Evolutionary conservation across 2,329 filamentous ascomycete genomes (phyloP).

Genomic region (Fusarium annulatum): DNA sequence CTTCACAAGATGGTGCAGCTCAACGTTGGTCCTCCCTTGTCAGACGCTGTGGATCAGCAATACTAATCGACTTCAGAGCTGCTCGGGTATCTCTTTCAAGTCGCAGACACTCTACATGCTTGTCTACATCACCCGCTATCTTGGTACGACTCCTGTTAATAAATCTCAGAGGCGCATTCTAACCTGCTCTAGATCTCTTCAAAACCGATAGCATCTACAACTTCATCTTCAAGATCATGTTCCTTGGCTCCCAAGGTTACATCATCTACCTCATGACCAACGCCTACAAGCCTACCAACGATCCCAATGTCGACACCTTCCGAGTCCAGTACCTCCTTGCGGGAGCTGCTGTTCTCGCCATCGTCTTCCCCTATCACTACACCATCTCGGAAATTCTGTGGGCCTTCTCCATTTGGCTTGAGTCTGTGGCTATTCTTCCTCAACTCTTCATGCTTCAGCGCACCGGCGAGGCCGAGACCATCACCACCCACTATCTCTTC

Average conservation of each 20-base stretch:
- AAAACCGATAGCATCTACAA: conserved; percentile 89
- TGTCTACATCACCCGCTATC: conserved; percentile 93
- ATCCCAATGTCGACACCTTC: conserved; percentile 97
- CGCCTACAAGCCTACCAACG: conserved; percentile 96
- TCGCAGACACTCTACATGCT: conserved; percentile 95
- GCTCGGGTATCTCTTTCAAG: conserved; percentile 98
- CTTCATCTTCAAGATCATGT: conserved; percentile 94
- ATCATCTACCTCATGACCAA: conserved; percentile 98
- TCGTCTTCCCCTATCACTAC: conserved; percentile 89
- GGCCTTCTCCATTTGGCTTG: conserved; percentile 98
- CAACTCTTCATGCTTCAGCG: conserved; percentile 98
- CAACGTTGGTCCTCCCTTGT: conserved; percentile 69
- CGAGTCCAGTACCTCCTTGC: conserved; percentile 93
- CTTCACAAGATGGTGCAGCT: conserved; percentile 96
- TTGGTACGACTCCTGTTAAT: conserved; percentile 66
- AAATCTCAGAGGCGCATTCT: not conserved
- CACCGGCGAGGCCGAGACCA: conserved; percentile 98
- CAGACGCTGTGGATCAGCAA: conserved; percentile 16
- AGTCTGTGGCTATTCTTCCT: conserved; percentile 94
- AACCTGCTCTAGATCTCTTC: conserved; percentile 75
- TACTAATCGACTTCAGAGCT: conserved; percentile 73
- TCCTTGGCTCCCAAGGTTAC: conserved; percentile 90
- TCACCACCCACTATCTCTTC: conserved; percentile 97
- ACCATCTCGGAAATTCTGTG: conserved; percentile 87
- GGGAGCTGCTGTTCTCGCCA: conserved; percentile 79